phyloP scores from a whole-genome alignment of 306 rosid species.

The Dicorynia guianensis region DNA sequence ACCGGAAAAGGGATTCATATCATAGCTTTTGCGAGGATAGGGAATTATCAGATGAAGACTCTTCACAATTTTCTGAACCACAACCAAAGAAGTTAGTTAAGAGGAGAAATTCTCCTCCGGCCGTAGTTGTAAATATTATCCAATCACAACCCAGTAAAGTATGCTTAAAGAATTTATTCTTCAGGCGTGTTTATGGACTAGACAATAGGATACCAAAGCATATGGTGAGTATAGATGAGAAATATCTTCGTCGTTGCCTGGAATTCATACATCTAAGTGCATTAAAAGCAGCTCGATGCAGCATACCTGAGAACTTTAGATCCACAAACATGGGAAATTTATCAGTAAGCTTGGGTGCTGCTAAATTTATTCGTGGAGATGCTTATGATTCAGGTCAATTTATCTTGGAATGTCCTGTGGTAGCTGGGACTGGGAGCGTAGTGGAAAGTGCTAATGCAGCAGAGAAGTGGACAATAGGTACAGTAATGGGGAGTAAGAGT shows the following conservation, averaged over 20 bases:
- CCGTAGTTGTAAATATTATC: conserved; percentile 61
- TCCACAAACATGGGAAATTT: conserved; percentile 50
- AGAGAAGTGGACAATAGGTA: conserved; percentile 60
- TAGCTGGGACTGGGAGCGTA: not conserved
- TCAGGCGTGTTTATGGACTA: conserved; percentile 54
- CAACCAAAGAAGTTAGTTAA: conserved; percentile 62
- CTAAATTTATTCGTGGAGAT: conserved; percentile 42
- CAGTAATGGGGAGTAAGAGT: conserved; percentile 92
- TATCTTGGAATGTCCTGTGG: conserved; percentile 19
- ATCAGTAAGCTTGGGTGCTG: conserved; percentile 51
- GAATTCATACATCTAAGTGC: conserved; percentile 73
- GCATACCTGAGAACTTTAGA: conserved; percentile 51
- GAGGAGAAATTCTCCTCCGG: conserved; percentile 57
- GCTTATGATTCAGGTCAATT: conserved; percentile 49
- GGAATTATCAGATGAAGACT: conserved; percentile 55
- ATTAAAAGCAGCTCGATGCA: conserved; percentile 65
- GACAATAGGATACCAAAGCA: conserved; percentile 78
- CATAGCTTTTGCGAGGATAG: conserved; percentile 49
- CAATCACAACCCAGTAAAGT: conserved; percentile 59
- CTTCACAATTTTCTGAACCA: conserved; percentile 50
- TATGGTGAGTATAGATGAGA: conserved; percentile 84
- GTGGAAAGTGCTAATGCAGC: not conserved
- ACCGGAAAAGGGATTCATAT: conserved; percentile 49
- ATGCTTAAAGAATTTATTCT: conserved; percentile 54
- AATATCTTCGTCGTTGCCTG: conserved; percentile 77